Conservation (phyloP, 352 stramenopile genomes). For the Phytophthora fragariae region DNA sequence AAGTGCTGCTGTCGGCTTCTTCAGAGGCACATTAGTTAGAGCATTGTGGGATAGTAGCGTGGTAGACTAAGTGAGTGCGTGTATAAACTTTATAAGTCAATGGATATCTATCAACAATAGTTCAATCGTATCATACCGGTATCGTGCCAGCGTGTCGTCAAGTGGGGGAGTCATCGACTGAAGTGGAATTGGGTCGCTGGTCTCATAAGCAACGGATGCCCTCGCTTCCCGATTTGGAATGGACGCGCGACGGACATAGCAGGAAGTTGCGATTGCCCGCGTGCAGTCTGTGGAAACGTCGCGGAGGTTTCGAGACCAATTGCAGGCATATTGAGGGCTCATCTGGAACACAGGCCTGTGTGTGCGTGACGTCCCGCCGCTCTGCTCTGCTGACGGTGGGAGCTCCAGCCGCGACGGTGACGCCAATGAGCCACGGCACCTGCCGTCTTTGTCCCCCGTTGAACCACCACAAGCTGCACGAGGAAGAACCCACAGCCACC, state of each 20-base stretch:
- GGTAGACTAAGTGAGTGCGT: conserved; percentile 29
- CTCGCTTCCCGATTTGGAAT: conserved; percentile 32
- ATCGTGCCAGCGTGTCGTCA: background rate
- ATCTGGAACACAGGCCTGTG: conserved; percentile 8
- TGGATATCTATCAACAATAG: conserved; percentile 19
- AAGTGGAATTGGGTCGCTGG: background rate
- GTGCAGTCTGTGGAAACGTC: conserved; percentile 30
- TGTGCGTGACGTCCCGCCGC: background rate
- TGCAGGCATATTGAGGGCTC: background rate
- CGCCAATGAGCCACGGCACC: conserved; percentile 44
- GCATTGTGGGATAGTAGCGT: conserved; percentile 35
- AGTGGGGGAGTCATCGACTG: background rate
- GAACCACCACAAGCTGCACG: conserved; percentile 17
- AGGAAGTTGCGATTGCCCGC: conserved; percentile 9
- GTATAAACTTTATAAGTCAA: conserved; percentile 22
- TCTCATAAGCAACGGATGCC: conserved; percentile 22
- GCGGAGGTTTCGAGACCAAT: conserved; percentile 45
- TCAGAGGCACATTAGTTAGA: conserved; percentile 23
- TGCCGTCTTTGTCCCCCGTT: conserved; percentile 26
- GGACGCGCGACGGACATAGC: background rate
- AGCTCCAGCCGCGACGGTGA: conserved; percentile 20
- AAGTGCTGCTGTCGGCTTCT: conserved; percentile 64
- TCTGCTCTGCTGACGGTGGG: conserved; percentile 4
- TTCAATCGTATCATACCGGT: too few species aligned
- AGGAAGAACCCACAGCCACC: conserved; percentile 10